Base-by-base conservation (phyloP, 371 early-diverging fungal species). In the Batkoa obscura region DNA sequence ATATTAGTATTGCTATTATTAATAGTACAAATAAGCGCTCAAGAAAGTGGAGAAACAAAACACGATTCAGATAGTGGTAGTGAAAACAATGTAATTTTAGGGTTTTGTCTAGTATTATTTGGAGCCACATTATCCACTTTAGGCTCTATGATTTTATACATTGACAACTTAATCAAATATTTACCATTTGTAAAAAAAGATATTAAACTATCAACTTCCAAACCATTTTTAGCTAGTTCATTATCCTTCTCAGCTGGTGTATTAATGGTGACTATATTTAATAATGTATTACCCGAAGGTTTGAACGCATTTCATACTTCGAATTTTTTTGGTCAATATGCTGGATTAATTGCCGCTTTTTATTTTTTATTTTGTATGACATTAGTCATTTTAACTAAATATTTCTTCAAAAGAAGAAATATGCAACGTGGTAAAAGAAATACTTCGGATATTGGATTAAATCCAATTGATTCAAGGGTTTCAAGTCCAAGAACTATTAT, bases 181-280 rank as follows among this genome's bases (percentile, higher is more conserved):
- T 5, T 53, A 15, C 30, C 53, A 3, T 8, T 8, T 39, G 15
- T 53, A 3, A n/a, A 8, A 12, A 13, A 8, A 2, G 47, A 52
- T 6, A 23, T 62, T 47, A 38, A 34, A 13, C 37, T 62, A n/a
- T 48, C 59, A 2, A 37, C 43, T 30, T 48, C 33, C 32, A 43
- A 43, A 13, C 42, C 43, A 2, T 62, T 62, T 39, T 35, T 62
- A 2, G 56, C 62, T 1, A 45, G 47, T 1, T 50, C 59, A 12
- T n/a, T 62, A 0, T 6, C 47, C 1, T 57, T 62, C 37, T 43
- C 59, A 17, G 43, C 59, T 23, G 62, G 62, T 13, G 38, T 62
- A 13, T 47, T 62, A 34, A 34, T 59, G 15, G 8, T 9, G 35
- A 53, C 53, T 2, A 41, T 53, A 3, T 53, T 53, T 15, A 33